A percentile compares a stretch with the other conserved stretches of the same genome.
Evolutionary conservation across 148 eudicot species (phyloP).

Genomic region (Rhododendron molle): DNA sequence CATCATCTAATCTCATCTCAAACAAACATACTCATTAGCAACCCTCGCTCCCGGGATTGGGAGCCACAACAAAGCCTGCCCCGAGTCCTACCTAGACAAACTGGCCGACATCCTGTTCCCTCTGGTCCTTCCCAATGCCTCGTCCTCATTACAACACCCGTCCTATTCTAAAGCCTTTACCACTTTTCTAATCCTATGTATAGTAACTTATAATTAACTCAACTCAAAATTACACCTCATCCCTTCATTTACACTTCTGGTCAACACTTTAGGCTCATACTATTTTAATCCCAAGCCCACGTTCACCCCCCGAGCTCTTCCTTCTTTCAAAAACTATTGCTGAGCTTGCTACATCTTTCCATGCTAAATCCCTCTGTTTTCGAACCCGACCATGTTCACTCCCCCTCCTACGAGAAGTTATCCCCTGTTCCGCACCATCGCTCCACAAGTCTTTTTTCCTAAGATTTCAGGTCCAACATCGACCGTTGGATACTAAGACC

Average conservation of each 20-base stretch:
- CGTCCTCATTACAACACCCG: constrained; percentile 30
- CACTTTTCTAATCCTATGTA: constrained; percentile 25
- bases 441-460: neutral
- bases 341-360: constrained; percentile 19
- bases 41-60: neutral
- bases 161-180: constrained; percentile 37
- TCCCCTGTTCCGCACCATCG: neutral
- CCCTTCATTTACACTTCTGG: constrained; percentile 15
- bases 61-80: constrained; percentile 3
- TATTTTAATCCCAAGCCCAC: constrained; percentile 24
- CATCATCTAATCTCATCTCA: too few relatives aligned
- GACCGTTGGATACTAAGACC: neutral
- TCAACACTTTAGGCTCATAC: neutral
- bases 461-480: neutral
- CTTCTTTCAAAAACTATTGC: neutral
- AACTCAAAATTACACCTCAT: neutral
- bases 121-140: constrained; percentile 24
- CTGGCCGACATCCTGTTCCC: constrained; percentile 24
- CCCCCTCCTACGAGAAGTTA: constrained; percentile 6
- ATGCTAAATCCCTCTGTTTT: constrained; percentile 32
- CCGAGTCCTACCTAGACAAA: neutral
- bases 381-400: constrained; percentile 38
- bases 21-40: too few relatives aligned
- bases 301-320: constrained; percentile 28
- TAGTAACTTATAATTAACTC: neutral